phyloP scores from a whole-genome alignment of 2,329 filamentous ascomycete genomes.

The Fusarium sp. region DNA sequence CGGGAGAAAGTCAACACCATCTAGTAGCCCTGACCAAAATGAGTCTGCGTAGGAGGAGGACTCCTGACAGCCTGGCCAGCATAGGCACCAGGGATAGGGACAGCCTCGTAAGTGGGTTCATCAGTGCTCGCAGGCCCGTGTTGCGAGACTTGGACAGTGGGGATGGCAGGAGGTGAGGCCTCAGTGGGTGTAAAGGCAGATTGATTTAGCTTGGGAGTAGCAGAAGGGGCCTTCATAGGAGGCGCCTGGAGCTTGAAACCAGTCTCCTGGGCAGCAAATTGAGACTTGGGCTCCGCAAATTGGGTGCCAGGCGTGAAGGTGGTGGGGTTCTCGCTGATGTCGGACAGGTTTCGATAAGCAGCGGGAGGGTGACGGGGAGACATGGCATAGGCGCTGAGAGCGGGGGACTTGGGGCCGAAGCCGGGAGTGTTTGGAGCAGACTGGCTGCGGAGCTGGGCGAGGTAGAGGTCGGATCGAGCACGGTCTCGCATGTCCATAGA shows the following conservation, averaged over 20 bases:
- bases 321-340: conserved; percentile 56
- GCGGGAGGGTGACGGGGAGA: conserved; percentile 69
- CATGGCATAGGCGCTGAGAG: conserved; percentile 58
- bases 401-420: conserved; percentile 74
- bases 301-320: conserved; percentile 64
- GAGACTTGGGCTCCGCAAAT: conserved; percentile 69
- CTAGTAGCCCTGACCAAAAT: conserved; percentile 50
- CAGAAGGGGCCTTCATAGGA: conserved; percentile 77
- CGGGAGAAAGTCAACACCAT: not conserved
- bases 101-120: conserved; percentile 83
- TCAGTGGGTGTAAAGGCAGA: conserved; percentile 66
- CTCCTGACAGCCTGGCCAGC: conserved; percentile 62
- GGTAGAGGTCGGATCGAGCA: conserved; percentile 93
- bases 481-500: conserved; percentile 96
- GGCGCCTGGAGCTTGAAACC: conserved; percentile 90
- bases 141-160: conserved; percentile 60
- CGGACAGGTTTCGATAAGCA: conserved; percentile 59
- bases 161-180: conserved; percentile 44
- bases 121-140: conserved; percentile 77
- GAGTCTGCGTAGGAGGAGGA: conserved; percentile 55
- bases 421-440: conserved; percentile 95
- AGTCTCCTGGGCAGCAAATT: conserved; percentile 62
- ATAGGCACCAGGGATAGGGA: conserved; percentile 90
- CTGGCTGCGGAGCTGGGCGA: conserved; percentile 82
- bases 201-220: conserved; percentile 75